Percentiles rank a stretch among this genome's conserved stretches.
phyloP scores from a whole-genome alignment of 2,329 filamentous ascomycete species.

The Verticillium nonalfalfae region DNA sequence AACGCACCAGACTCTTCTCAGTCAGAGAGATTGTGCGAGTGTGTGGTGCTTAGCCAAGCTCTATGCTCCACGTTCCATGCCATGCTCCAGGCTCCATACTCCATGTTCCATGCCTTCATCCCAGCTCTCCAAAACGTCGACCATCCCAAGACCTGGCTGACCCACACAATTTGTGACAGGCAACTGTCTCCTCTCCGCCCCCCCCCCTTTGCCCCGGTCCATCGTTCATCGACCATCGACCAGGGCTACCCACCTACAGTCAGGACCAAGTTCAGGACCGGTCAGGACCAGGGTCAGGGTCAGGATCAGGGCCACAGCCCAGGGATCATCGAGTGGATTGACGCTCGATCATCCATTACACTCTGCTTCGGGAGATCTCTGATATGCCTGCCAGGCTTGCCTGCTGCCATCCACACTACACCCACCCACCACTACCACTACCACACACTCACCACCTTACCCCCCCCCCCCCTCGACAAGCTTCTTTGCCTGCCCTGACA shows the following conservation, averaged over 20 bases:
- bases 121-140: slow-evolving; percentile 24
- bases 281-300: not conserved
- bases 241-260: slow-evolving; percentile 22
- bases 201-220: not conserved
- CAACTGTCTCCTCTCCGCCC: slow-evolving; percentile 24
- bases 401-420: slow-evolving; percentile 10
- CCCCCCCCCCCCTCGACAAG: slow-evolving; percentile 20
- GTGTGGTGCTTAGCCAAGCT: slow-evolving; percentile 15
- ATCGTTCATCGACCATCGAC: slow-evolving; percentile 11
- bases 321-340: slow-evolving; percentile 28
- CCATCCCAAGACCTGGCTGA: slow-evolving; percentile 20
- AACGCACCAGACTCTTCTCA: not conserved
- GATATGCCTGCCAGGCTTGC: slow-evolving; percentile 16
- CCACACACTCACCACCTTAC: not conserved
- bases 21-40: not conserved
- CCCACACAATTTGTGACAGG: slow-evolving; percentile 52
- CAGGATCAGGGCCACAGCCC: not conserved
- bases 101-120: slow-evolving; percentile 20
- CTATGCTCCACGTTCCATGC: not conserved
- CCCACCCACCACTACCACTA: slow-evolving; percentile 23
- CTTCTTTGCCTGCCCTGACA: slow-evolving; percentile 28
- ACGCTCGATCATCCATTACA: slow-evolving; percentile 42
- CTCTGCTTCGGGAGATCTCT: slow-evolving; percentile 20
- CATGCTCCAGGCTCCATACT: slow-evolving; percentile 7
- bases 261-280: not conserved